These are phyloP conservation scores for Gremmenia infestans DNA, from an alignment of 2,329 filamentous ascomycete genomes.

Conservation along the genomic window DNA sequence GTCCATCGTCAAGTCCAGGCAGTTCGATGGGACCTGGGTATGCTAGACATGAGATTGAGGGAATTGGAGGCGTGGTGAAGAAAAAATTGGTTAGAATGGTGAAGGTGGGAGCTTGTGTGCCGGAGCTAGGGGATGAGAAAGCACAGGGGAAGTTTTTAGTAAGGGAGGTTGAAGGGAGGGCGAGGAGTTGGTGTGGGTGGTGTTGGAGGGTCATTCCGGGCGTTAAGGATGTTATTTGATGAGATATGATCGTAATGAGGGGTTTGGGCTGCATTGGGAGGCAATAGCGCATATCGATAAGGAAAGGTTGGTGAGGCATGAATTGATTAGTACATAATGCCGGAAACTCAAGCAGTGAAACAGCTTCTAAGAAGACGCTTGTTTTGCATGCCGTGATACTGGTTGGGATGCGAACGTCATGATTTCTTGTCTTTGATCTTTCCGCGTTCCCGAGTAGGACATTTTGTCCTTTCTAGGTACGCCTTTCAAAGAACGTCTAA, in stretches of 20 bases:
- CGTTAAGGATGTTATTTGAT: conserved; percentile 36
- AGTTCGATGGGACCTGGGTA: conserved; percentile 61
- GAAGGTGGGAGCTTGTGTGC: conserved; percentile 75
- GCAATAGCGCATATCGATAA: too few relatives aligned
- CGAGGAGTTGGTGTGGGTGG: conserved; percentile 89
- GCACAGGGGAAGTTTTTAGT: conserved; percentile 60
- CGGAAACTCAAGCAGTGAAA: too few relatives aligned
- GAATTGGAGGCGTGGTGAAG: conserved; percentile 83
- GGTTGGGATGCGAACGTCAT: too few relatives aligned
- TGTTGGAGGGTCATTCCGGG: conserved; percentile 72
- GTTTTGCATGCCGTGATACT: too few relatives aligned
- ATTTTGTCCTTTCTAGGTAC: too few relatives aligned
- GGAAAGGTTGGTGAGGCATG: too few relatives aligned
- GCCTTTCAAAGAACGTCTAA: too few relatives aligned
- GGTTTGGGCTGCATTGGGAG: background rate
- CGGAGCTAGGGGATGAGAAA: conserved; percentile 77
- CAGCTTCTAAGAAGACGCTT: too few relatives aligned
- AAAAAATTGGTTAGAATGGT: conserved; percentile 81
- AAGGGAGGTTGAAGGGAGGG: conserved; percentile 62
- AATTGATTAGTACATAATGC: too few relatives aligned
- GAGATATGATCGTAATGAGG: background rate
- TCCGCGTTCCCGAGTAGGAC: too few relatives aligned
- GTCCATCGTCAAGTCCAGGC: conserved; percentile 19
- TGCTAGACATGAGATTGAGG: conserved; percentile 81
- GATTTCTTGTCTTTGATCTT: too few relatives aligned